Conservation (phyloP, 1,139 yeast genomes). For the Eremothecium gossypii region DNA sequence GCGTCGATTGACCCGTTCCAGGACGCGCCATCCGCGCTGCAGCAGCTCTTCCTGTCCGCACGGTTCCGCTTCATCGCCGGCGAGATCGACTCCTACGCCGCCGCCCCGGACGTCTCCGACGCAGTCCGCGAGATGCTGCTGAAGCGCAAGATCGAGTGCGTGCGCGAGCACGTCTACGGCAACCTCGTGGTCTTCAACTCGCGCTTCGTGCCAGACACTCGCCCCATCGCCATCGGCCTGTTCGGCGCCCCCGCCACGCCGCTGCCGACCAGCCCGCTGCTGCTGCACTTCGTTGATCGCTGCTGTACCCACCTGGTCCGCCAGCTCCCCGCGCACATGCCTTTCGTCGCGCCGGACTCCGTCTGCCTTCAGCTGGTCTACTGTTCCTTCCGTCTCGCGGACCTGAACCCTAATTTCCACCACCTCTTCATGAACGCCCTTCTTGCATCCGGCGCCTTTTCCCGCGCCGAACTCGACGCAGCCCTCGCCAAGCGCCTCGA, state of each 20-base stretch:
- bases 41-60: conserved; percentile 43
- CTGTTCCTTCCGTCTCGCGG: conserved; percentile 29
- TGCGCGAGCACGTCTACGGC: conserved; percentile 48
- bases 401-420: conserved; percentile 24
- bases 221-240: conserved; percentile 14
- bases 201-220: conserved; percentile 11
- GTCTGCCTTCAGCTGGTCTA: conserved; percentile 29
- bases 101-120: conserved; percentile 44
- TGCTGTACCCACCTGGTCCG: conserved; percentile 16
- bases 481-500: conserved; percentile 27
- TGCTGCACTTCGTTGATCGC: conserved; percentile 22
- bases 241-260: conserved; percentile 3
- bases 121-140: conserved; percentile 49
- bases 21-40: conserved; percentile 23
- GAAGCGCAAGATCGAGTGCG: conserved; percentile 71
- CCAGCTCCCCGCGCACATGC: conserved; percentile 12
- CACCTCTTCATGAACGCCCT: conserved; percentile 24
- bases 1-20: conserved; percentile 51
- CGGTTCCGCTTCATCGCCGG: conserved; percentile 50
- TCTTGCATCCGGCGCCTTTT: conserved; percentile 16
- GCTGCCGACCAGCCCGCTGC: conserved; percentile 19
- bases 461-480: conserved; percentile 15
- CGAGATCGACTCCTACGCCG: conserved; percentile 42
- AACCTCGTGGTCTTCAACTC: conserved; percentile 21
- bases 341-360: conserved; percentile 19